Percentiles rank a stretch among this genome's conserved stretches.
Evolutionary conservation across 768 basidiomycete species (phyloP).

Genomic region (Phallus indusiatus): DNA sequence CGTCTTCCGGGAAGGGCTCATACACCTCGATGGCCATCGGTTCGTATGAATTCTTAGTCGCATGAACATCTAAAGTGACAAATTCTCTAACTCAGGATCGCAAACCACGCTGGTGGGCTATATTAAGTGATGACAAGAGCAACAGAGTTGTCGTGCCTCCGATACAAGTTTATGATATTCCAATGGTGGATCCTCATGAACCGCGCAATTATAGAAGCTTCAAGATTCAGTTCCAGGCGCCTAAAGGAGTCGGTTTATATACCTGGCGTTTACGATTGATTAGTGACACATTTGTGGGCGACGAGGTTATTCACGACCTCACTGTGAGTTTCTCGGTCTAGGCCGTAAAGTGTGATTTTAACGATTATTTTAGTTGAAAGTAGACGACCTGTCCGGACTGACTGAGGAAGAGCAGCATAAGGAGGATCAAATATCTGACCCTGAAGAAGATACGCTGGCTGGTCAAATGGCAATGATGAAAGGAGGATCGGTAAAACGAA

Average conservation of each 20-base stretch:
- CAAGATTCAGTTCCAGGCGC: conserved; percentile 93
- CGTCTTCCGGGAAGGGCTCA: conserved; percentile 59
- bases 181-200: conserved; percentile 41
- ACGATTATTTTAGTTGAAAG: conserved; percentile 52
- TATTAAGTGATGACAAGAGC: conserved; percentile 80
- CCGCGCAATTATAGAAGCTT: conserved; percentile 65
- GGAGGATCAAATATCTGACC: conserved; percentile 96
- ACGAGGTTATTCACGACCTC: conserved; percentile 63
- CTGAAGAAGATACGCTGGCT: conserved; percentile 91
- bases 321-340: conserved; percentile 38
- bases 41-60: conserved; percentile 27
- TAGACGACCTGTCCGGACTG: conserved; percentile 61
- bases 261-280: conserved; percentile 82
- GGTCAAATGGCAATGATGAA: conserved; percentile 98
- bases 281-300: conserved; percentile 84
- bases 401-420: conserved; percentile 45
- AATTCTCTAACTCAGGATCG: conserved; percentile 44
- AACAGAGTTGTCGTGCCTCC: conserved; percentile 85
- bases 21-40: conserved; percentile 87
- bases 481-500: conserved; percentile 75
- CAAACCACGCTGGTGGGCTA: conserved; percentile 87
- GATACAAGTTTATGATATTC: conserved; percentile 70
- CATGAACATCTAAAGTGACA: neutral
- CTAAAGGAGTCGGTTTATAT: conserved; percentile 71
- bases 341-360: neutral